phyloP scores from a whole-genome alignment of 345 rosid genomes.

The Eutrema japonicum region DNA sequence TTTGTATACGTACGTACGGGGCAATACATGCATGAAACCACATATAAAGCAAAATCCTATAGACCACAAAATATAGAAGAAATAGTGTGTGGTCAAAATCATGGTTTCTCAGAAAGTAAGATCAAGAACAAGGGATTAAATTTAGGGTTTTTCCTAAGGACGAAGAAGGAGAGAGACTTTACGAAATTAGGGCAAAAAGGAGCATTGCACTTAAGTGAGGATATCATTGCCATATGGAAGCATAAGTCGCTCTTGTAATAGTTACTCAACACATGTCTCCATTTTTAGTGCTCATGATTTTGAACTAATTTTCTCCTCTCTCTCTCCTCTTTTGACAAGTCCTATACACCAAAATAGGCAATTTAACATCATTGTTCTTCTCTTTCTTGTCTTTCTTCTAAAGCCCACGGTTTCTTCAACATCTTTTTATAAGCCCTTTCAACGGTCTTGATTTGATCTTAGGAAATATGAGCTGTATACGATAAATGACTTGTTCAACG shows the following conservation, averaged over 20 bases:
- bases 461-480: slow-evolving; percentile 38
- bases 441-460: slow-evolving; percentile 42
- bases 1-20: slow-evolving; percentile 44
- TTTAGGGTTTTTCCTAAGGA: slow-evolving; percentile 44
- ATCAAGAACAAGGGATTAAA: slow-evolving; percentile 36
- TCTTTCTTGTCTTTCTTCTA: slow-evolving; percentile 42
- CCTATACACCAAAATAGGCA: slow-evolving; percentile 45
- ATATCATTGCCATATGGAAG: slow-evolving; percentile 39
- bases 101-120: slow-evolving; percentile 44
- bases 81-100: slow-evolving; percentile 46
- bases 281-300: slow-evolving; percentile 38
- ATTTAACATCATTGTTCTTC: slow-evolving; percentile 37
- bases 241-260: slow-evolving; percentile 50
- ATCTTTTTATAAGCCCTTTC: slow-evolving; percentile 8
- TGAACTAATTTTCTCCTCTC: slow-evolving; percentile 30
- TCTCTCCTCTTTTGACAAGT: slow-evolving; percentile 28
- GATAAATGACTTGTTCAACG: slow-evolving; percentile 36
- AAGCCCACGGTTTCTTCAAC: slow-evolving; percentile 32
- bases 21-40: slow-evolving; percentile 40
- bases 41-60: slow-evolving; percentile 45
- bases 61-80: slow-evolving; percentile 40
- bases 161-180: slow-evolving; percentile 42
- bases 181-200: slow-evolving; percentile 42
- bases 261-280: slow-evolving; percentile 48
- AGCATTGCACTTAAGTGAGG: slow-evolving; percentile 38